Evolutionary conservation across 2,329 filamentous ascomycete species (phyloP).

Genomic region (Acrodontium crateriforme): DNA sequence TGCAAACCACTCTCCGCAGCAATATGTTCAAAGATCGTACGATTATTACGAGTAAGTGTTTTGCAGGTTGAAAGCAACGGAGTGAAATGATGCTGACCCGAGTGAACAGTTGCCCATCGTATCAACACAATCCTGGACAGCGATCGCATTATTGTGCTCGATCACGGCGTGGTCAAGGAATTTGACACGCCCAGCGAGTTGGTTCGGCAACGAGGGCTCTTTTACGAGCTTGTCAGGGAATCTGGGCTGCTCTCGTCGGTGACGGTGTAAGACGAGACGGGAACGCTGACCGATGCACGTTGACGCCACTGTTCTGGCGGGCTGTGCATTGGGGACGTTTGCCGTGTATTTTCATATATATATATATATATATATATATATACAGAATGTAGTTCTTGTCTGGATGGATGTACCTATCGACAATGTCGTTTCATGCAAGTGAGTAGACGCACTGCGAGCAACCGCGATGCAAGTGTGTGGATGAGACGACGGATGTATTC

Average conservation of each 20-base stretch:
- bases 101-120: slow-evolving; percentile 63
- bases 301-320: too few species aligned
- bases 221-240: slow-evolving; percentile 84
- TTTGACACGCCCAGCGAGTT: slow-evolving; percentile 78
- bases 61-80: neutral
- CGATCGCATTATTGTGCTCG: slow-evolving; percentile 85
- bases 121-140: slow-evolving; percentile 91
- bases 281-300: too few species aligned
- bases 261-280: slow-evolving; percentile 7
- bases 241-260: slow-evolving; percentile 53
- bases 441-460: too few species aligned
- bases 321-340: too few species aligned
- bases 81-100: too few species aligned
- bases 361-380: too few species aligned
- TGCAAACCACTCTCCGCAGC: slow-evolving; percentile 49
- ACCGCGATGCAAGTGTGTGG: too few species aligned
- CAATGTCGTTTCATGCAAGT: too few species aligned
- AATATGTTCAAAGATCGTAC: slow-evolving; percentile 75
- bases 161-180: slow-evolving; percentile 79
- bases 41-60: slow-evolving; percentile 63
- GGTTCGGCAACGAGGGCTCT: slow-evolving; percentile 61
- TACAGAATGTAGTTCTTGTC: too few species aligned
- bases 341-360: too few species aligned
- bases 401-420: too few species aligned
- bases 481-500: too few species aligned